These are phyloP conservation scores for Voacanga thouarsii DNA, from an alignment of 257 asterid species.

Conservation along the genomic window DNA sequence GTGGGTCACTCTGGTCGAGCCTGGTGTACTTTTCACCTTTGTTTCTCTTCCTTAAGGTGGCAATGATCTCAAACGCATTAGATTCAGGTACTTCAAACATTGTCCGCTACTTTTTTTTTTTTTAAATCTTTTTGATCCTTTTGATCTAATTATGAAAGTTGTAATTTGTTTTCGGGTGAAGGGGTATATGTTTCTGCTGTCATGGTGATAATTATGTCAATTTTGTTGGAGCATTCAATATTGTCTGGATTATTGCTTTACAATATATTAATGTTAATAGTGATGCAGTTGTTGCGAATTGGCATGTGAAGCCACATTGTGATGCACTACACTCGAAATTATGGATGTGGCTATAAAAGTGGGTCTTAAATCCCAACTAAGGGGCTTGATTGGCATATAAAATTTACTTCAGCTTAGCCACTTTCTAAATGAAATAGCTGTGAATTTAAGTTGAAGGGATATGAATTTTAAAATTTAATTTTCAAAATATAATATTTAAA, in stretches of 20 bases:
- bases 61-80: conserved; percentile 83
- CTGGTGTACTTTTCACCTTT: conserved; percentile 88
- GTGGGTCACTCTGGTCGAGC: conserved; percentile 99
- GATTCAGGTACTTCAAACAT: conserved; percentile 60
- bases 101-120: conserved; percentile 11
- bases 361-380: conserved; percentile 38
- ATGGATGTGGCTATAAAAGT: conserved; percentile 61
- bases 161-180: conserved; percentile 42
- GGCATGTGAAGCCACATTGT: conserved; percentile 61
- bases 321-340: conserved; percentile 43
- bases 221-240: conserved; percentile 15
- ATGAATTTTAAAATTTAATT: too few species aligned
- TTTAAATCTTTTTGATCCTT: conserved; percentile 8
- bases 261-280: conserved; percentile 33
- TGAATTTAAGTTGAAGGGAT: too few species aligned
- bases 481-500: too few species aligned
- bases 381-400: conserved; percentile 35
- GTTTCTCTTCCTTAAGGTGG: conserved; percentile 84
- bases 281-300: conserved; percentile 44
- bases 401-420: conserved; percentile 35
- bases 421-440: conserved; percentile 37
- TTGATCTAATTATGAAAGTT: conserved; percentile 41
- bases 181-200: conserved; percentile 26
- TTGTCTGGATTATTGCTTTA: conserved; percentile 19
- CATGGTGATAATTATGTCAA: conserved; percentile 20